Percentiles rank a stretch among this genome's conserved stretches.
Conservation (phyloP, 2,329 filamentous ascomycete genomes). For the Diaporthe sp. region DNA sequence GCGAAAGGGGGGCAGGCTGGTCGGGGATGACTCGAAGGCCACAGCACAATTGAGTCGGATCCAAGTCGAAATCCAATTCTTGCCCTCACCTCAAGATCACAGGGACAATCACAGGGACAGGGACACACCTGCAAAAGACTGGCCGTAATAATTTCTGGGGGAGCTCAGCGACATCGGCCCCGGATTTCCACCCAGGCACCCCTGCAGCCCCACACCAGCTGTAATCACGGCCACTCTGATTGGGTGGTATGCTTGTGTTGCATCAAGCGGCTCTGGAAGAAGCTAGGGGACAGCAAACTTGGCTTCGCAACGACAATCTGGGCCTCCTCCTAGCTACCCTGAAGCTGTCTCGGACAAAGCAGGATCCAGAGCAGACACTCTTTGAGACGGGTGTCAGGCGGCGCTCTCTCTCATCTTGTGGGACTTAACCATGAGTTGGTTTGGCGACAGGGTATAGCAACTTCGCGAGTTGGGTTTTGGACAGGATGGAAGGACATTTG, state of each 20-base stretch:
- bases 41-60: conserved; percentile 16
- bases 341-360: no score
- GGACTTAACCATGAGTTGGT: not conserved
- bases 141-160: conserved; percentile 16
- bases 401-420: not conserved
- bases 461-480: not conserved
- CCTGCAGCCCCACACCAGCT: conserved; percentile 18
- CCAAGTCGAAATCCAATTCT: conserved; percentile 28
- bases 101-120: conserved; percentile 45
- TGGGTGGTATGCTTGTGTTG: not conserved
- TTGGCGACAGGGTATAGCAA: not conserved
- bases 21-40: conserved; percentile 37
- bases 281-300: not conserved
- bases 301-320: not conserved
- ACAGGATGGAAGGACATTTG: not conserved
- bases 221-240: not conserved
- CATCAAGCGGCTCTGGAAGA: conserved; percentile 15
- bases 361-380: no score
- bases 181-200: not conserved
- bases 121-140: conserved; percentile 36
- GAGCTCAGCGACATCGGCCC: conserved; percentile 34
- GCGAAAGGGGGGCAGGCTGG: conserved; percentile 31
- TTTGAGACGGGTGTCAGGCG: not conserved
- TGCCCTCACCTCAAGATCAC: conserved; percentile 40
- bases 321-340: no score